These are phyloP conservation scores for Lathyrus sativus DNA, from an alignment of 306 rosid genomes.

Conservation along the genomic window DNA sequence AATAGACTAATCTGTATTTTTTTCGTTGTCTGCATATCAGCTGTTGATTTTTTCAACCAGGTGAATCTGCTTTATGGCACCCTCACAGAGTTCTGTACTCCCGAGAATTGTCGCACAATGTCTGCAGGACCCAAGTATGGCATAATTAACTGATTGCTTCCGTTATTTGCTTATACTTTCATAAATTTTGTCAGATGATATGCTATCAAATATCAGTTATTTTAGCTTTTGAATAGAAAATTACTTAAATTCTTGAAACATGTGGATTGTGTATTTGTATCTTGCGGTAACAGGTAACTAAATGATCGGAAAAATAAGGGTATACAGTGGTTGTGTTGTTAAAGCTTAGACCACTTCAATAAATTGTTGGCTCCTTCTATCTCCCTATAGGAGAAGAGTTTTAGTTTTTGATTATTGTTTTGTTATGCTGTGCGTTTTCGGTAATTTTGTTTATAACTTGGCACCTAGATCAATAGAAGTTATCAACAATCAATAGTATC, in stretches of 20 bases:
- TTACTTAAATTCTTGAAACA: conserved; percentile 15
- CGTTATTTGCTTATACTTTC: conserved; percentile 25
- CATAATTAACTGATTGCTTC: conserved; percentile 27
- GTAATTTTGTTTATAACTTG: conserved; percentile 13
- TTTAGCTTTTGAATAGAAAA: conserved; percentile 30
- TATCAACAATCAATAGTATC: conserved; percentile 3
- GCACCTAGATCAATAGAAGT: conserved; percentile 11
- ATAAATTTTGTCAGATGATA: conserved; percentile 16
- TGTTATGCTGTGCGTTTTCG: conserved; percentile 4
- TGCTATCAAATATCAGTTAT: conserved; percentile 31
- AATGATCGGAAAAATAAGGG: conserved; percentile 17
- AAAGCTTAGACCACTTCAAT: conserved; percentile 13
- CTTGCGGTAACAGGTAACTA: conserved; percentile 5
- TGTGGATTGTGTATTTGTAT: conserved; percentile 5
- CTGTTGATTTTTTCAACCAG: conserved; percentile 99
- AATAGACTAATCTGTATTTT: conserved; percentile 37
- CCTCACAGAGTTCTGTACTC: conserved; percentile 96
- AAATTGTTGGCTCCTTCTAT: conserved; percentile 20
- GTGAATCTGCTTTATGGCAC: conserved; percentile 98
- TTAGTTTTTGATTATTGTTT: conserved; percentile 8
- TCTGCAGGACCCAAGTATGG: conserved; percentile 99
- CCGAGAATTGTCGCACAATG: conserved; percentile 98
- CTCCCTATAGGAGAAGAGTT: too few species aligned
- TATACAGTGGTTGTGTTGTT: conserved; percentile 19
- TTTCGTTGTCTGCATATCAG: conserved; percentile 50